A percentile compares a stretch with the other conserved stretches of the same genome.
Conservation (phyloP, 2,329 filamentous ascomycete genomes). For the Calonectria leucothoes region DNA sequence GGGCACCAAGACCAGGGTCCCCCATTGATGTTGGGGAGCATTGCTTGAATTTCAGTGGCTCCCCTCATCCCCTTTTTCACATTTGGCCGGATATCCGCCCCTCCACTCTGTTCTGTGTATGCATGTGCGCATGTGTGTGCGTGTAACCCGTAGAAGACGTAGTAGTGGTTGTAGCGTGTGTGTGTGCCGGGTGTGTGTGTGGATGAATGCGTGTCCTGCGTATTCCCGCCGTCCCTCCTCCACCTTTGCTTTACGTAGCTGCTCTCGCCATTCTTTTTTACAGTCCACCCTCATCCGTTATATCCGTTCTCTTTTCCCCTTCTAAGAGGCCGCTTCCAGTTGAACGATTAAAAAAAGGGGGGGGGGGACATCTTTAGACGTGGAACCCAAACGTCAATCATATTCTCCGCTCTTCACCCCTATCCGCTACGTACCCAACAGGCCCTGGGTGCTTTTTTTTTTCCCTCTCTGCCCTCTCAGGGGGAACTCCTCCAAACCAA, state of each 20-base stretch:
- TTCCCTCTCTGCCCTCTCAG: not conserved
- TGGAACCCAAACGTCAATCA: constrained; percentile 5
- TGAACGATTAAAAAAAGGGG: not conserved
- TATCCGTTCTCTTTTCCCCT: not conserved
- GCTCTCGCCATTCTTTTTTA: not conserved
- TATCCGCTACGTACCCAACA: not conserved
- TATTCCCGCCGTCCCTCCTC: constrained; percentile 1
- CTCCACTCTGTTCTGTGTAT: not conserved
- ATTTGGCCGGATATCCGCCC: constrained; percentile 4
- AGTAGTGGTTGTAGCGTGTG: no score
- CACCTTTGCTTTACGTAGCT: not conserved
- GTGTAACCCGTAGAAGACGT: not conserved
- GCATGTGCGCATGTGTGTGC: not conserved
- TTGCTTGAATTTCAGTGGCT: constrained; percentile 8
- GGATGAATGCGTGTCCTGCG: not conserved
- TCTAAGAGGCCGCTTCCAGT: not conserved
- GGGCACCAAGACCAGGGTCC: not conserved
- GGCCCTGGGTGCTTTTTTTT: not conserved
- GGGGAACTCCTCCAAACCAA: constrained; percentile 1
- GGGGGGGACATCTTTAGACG: not conserved
- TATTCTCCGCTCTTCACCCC: constrained; percentile 4
- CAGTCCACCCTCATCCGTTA: not conserved
- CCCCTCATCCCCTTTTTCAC: constrained; percentile 1
- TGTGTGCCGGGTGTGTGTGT: not conserved
- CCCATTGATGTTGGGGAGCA: not conserved